These are phyloP conservation scores for Fusarium sp. DNA, from an alignment of 2,329 filamentous ascomycete species.

Conservation along the genomic window DNA sequence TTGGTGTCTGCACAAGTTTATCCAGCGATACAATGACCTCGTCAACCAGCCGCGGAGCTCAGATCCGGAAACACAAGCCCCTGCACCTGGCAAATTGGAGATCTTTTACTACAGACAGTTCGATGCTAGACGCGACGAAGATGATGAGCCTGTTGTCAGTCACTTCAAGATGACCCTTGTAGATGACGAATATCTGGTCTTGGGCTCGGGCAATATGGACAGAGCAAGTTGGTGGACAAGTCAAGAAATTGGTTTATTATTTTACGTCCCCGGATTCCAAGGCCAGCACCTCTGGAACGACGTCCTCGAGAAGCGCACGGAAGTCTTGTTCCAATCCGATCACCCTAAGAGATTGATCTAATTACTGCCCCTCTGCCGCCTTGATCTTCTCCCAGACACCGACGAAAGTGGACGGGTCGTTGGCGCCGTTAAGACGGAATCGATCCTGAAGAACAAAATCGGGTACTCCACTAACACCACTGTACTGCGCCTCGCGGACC, in stretches of 20 bases:
- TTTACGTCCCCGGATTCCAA: conserved; percentile 59
- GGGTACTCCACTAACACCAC: conserved; percentile 73
- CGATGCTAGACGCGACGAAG: conserved; percentile 46
- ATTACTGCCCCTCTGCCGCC: conserved; percentile 41
- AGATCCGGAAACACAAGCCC: conserved; percentile 59
- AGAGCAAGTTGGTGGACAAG: conserved; percentile 88
- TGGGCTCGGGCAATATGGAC: conserved; percentile 88
- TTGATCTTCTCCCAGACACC: conserved; percentile 72
- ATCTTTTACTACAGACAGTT: conserved; percentile 70
- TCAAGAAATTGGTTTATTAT: conserved; percentile 80
- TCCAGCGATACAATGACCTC: conserved; percentile 64
- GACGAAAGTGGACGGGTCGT: conserved; percentile 74
- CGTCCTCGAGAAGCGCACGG: conserved; percentile 54
- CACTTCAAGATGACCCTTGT: conserved; percentile 84
- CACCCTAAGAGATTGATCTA: conserved; percentile 17
- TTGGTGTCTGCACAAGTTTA: conserved; percentile 70
- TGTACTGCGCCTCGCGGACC: conserved; percentile 45
- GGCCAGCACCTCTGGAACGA: conserved; percentile 56
- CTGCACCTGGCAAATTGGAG: conserved; percentile 62
- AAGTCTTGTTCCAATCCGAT: conserved; percentile 51
- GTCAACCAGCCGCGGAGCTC: conserved; percentile 31
- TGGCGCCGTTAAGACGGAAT: conserved; percentile 76
- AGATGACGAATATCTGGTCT: conserved; percentile 73
- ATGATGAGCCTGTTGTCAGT: conserved; percentile 75
- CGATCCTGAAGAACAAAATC: conserved; percentile 77